Conservation (phyloP, 192 early-diverging fungal genomes). For the Podila horticola region DNA sequence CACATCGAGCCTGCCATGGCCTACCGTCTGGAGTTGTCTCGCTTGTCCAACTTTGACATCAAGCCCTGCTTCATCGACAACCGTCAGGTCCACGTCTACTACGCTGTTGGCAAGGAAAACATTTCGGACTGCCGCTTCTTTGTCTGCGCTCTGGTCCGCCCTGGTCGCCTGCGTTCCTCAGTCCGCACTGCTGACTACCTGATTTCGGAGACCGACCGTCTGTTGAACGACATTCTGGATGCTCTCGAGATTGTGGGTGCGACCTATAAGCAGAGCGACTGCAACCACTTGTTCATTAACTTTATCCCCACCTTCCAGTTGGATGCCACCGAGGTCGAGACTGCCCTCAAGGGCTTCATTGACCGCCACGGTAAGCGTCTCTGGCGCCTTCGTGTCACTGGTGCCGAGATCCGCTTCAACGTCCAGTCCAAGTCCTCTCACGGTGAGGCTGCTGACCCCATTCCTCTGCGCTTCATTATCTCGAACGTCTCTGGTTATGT, state of each 20-base stretch:
- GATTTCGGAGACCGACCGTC: constrained; percentile 93
- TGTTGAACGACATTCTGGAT: constrained; percentile 94
- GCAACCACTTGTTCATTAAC: constrained; percentile 99
- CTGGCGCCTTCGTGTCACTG: constrained; percentile 93
- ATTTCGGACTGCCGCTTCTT: constrained; percentile 96
- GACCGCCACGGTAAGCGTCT: constrained; percentile 95
- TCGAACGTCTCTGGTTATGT: constrained; percentile 94
- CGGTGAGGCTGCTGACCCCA: constrained; percentile 57
- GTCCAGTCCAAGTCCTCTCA: constrained; percentile 72
- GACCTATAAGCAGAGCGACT: constrained; percentile 94
- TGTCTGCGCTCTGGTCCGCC: constrained; percentile 95
- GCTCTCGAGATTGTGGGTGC: constrained; percentile 94
- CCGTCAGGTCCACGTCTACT: constrained; percentile 96
- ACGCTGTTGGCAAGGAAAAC: constrained; percentile 95
- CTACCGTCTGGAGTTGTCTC: constrained; percentile 94
- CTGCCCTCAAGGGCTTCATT: constrained; percentile 87
- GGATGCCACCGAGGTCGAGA: constrained; percentile 85
- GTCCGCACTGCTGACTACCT: constrained; percentile 94
- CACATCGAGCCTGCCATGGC: constrained; percentile 99
- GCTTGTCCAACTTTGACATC: constrained; percentile 95
- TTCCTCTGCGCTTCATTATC: constrained; percentile 90
- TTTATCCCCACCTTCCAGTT: constrained; percentile 96
- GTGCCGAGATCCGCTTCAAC: constrained; percentile 97
- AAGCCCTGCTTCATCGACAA: constrained; percentile 95
- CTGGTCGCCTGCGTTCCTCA: constrained; percentile 82